Evolutionary conservation across 1,284 basidiomycete genomes (phyloP), one percentile per base, ranked within the genome.

Genomic region (Tilletia setariae): DNA sequence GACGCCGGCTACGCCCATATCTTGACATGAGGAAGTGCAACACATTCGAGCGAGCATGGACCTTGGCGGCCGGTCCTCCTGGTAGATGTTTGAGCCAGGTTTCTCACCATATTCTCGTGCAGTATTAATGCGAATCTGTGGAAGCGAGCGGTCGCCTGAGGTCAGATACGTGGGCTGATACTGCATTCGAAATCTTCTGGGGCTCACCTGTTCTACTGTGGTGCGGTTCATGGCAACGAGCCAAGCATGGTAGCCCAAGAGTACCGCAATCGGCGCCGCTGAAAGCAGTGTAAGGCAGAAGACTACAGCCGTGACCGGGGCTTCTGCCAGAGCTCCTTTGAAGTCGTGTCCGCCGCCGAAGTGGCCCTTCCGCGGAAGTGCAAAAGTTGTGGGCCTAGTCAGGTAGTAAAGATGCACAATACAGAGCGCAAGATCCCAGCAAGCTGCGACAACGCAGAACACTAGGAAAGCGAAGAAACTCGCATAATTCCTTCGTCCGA

Each of bases 401-500:
- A 79, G 59, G 35, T 74, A 62, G 44, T 69, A 74, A 61, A 74
- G 64, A 46, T 68, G 73, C 2, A 76, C 8, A 19, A 76, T 72
- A 35, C 68, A 71, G 0, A 73, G 64, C 19, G 64, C 40, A 1
- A 69, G 15, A 3, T 72, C 42, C 32, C 47, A 47, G 40, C 65
- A 63, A 19, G 28, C 56, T 11, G 64, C 40, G 2, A 69, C 9
- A 2, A 74, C 49, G 32, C 47, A 47, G 30, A 67, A 63, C 23
- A 66, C 53, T 8, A 83, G 68, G 53, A 83, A 81, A 11, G 75
- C 75, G 67, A 81, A 74, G 59, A 82, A 83, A 2, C 72, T 59
- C n/a, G 76, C 70, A 65, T 83, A 83, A 70, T 83, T 83, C 15
- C 82, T 67, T 6, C 77, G 70, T 1, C 80, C 82, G 35, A 83